Percentiles rank a stretch among this genome's conserved stretches.
These are phyloP conservation scores for Psilocybe subaeruginosa DNA, from an alignment of 768 basidiomycete genomes.

Conservation along the genomic window DNA sequence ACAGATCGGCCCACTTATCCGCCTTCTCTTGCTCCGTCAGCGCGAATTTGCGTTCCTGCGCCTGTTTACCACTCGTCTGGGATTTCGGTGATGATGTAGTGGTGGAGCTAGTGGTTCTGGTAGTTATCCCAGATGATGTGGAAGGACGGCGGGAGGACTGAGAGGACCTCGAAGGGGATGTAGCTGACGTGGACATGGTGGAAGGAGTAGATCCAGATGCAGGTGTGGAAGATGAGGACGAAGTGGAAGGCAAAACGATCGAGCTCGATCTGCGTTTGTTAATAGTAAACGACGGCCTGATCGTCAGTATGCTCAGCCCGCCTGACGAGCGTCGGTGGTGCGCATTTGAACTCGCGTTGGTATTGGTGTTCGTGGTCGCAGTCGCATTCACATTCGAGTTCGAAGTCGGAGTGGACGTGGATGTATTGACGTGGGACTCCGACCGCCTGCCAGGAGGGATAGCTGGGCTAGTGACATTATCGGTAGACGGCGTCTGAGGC, in stretches of 20 bases:
- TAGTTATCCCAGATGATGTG: not conserved
- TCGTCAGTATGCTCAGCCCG: constrained; percentile 23
- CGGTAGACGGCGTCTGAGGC: not conserved
- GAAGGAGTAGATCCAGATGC: too few species aligned
- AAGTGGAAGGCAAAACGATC: not conserved
- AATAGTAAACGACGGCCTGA: not conserved
- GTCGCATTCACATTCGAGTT: not conserved
- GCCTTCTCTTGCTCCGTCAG: constrained; percentile 74
- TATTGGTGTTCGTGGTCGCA: not conserved
- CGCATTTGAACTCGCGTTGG: not conserved
- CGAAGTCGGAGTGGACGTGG: not conserved
- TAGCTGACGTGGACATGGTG: too few species aligned
- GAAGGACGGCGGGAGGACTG: too few species aligned
- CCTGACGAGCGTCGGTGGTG: constrained; percentile 25
- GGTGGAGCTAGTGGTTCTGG: not conserved
- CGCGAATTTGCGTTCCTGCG: constrained; percentile 31
- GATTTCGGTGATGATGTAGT: not conserved
- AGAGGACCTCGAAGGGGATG: too few species aligned
- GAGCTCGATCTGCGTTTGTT: constrained; percentile 23
- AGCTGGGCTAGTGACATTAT: not conserved
- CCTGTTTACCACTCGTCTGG: not conserved
- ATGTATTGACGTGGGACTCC: not conserved
- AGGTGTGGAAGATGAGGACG: too few species aligned
- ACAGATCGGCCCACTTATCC: constrained; percentile 69
- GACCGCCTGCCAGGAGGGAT: not conserved